phyloP scores from a whole-genome alignment of 495 filamentous ascomycete genomes.

The Aspergillus wentii region DNA sequence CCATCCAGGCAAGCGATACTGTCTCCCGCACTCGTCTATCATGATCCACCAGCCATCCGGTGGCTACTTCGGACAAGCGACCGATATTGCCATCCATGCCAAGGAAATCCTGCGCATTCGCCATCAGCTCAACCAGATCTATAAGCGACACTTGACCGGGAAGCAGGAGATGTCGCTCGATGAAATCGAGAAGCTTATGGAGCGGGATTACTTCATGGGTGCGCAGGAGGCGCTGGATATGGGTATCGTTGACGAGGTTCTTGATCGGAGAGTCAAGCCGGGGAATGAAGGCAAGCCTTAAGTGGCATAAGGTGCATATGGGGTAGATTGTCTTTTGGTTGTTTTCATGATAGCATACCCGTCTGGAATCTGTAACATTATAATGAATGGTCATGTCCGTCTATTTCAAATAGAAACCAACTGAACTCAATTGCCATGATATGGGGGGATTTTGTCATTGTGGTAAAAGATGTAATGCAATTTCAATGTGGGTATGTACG shows the following conservation, averaged over 20 bases:
- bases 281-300: slow-evolving; percentile 24
- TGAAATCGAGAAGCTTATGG: slow-evolving; percentile 91
- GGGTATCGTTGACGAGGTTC: slow-evolving; percentile 87
- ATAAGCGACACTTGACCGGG: slow-evolving; percentile 73
- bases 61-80: slow-evolving; percentile 85
- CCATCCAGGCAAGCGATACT: slow-evolving; percentile 77
- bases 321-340: slow-evolving; percentile 6
- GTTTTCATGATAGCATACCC: slow-evolving; percentile 4
- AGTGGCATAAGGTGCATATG: slow-evolving; percentile 6
- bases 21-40: slow-evolving; percentile 83
- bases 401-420: too few species aligned
- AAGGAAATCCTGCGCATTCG: slow-evolving; percentile 91
- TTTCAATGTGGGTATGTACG: not conserved
- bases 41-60: slow-evolving; percentile 97
- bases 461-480: slow-evolving; percentile 1
- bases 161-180: slow-evolving; percentile 63
- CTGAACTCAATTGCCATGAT: not conserved
- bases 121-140: slow-evolving; percentile 83
- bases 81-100: slow-evolving; percentile 92
- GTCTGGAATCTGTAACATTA: slow-evolving; percentile 11
- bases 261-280: slow-evolving; percentile 51
- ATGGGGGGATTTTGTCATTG: not conserved
- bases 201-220: slow-evolving; percentile 90
- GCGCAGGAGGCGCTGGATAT: slow-evolving; percentile 82
- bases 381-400: slow-evolving; percentile 8